A percentile compares a stretch with the other conserved stretches of the same genome.
Evolutionary conservation across 2,329 filamentous ascomycete species (phyloP).

Genomic region (Didymella glomerata): DNA sequence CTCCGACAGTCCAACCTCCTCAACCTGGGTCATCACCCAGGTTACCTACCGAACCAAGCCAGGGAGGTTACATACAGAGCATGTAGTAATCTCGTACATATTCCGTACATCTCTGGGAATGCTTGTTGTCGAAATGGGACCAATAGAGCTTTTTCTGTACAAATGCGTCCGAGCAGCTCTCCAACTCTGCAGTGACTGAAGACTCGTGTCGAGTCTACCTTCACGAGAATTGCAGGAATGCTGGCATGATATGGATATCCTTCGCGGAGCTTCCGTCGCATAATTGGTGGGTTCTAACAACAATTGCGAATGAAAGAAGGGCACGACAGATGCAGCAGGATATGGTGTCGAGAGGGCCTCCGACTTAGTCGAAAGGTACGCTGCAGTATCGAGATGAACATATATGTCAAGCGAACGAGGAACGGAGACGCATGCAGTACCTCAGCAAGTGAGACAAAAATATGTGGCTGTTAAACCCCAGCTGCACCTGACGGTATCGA

Average conservation of each 20-base stretch:
- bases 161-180: background rate
- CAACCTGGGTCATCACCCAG: background rate
- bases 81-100: background rate
- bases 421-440: background rate
- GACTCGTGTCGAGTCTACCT: background rate
- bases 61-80: background rate
- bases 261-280: background rate
- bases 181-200: background rate
- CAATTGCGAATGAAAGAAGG: background rate
- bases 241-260: background rate
- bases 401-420: background rate
- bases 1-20: background rate
- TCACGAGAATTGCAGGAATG: background rate
- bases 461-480: background rate
- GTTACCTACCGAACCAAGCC: background rate
- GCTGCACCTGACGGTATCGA: no score
- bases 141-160: background rate
- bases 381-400: background rate
- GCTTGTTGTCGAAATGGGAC: background rate
- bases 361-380: background rate
- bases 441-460: background rate
- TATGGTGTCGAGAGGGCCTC: background rate
- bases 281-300: background rate
- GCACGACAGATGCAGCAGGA: background rate
- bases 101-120: background rate